These are phyloP conservation scores for Tympanopsis confertula DNA, from an alignment of 2,329 filamentous ascomycete species.

Conservation along the genomic window DNA sequence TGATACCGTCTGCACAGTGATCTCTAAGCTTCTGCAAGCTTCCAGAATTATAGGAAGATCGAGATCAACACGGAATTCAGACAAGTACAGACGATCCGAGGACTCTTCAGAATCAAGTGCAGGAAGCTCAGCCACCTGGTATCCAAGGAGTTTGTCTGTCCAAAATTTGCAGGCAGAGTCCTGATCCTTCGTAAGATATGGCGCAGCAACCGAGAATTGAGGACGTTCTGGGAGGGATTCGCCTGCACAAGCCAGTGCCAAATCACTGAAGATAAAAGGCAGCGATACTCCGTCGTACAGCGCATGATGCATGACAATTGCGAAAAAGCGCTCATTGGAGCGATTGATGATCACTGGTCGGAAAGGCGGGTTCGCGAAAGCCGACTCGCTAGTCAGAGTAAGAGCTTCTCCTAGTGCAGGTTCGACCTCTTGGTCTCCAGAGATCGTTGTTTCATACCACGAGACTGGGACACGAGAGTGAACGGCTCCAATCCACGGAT, in stretches of 20 bases:
- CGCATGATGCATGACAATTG: conserved; percentile 3
- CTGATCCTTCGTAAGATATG: neutral
- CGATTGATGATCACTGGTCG: conserved; percentile 1
- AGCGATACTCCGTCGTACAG: conserved; percentile 4
- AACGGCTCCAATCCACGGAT: conserved; percentile 14
- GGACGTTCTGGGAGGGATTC: conserved; percentile 5
- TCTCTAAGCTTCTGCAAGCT: conserved; percentile 12
- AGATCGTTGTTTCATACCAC: conserved; percentile 9
- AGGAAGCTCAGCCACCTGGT: conserved; percentile 10
- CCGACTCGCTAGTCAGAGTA: neutral
- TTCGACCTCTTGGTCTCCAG: too few species aligned
- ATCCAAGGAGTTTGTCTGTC: conserved; percentile 9
- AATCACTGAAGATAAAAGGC: conserved; percentile 3
- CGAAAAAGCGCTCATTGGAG: conserved; percentile 1
- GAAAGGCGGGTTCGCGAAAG: conserved; percentile 7
- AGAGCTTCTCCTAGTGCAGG: neutral
- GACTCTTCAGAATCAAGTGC: conserved; percentile 5
- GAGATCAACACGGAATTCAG: conserved; percentile 8
- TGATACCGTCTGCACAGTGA: conserved; percentile 15
- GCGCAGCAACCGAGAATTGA: conserved; percentile 6
- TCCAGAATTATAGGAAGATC: conserved; percentile 7
- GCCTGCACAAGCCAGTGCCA: conserved; percentile 1
- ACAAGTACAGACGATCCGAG: conserved; percentile 8
- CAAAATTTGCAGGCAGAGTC: conserved; percentile 8
- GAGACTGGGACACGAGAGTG: conserved; percentile 9